Evolutionary conservation across 768 basidiomycete species (phyloP).

Genomic region (Stropharia rugosoannulata): DNA sequence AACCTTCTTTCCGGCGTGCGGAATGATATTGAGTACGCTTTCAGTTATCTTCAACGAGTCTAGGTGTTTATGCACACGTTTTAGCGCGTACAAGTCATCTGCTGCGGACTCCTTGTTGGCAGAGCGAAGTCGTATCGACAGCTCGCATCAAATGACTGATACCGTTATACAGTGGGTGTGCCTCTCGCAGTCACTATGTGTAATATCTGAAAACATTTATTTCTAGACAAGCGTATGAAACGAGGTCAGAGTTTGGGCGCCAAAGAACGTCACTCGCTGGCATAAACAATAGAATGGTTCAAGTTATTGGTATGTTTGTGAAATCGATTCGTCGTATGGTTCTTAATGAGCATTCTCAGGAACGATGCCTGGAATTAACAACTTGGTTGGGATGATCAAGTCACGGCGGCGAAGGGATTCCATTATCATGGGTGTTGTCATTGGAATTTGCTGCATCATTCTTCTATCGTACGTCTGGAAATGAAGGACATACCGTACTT

Average conservation of each 20-base stretch:
- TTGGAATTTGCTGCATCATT: constrained; percentile 77
- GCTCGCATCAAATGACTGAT: constrained; percentile 93
- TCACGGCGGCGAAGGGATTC: constrained; percentile 87
- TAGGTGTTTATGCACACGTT: neutral
- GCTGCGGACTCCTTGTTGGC: constrained; percentile 83
- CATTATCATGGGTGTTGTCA: constrained; percentile 84
- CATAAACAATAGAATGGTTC: constrained; percentile 83
- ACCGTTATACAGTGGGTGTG: constrained; percentile 76
- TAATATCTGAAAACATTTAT: neutral
- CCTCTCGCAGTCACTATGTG: neutral
- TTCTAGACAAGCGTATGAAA: constrained; percentile 93
- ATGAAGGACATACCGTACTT: constrained; percentile 14
- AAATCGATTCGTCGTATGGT: neutral
- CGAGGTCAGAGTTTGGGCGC: constrained; percentile 85
- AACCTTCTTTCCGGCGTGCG: constrained; percentile 89
- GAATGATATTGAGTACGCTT: constrained; percentile 88
- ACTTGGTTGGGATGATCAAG: constrained; percentile 89
- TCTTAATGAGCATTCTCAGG: constrained; percentile 37
- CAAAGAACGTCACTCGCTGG: constrained; percentile 75
- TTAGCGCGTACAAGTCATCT: constrained; percentile 88
- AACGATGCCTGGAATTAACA: constrained; percentile 94
- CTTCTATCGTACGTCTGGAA: constrained; percentile 49
- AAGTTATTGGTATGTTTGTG: constrained; percentile 69
- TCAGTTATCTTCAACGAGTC: neutral
- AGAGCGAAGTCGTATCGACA: constrained; percentile 89